Evolutionary conservation across 495 filamentous ascomycete species (phyloP), one percentile per base, ranked within the genome.

Genomic region (Parathielavia appendiculata): DNA sequence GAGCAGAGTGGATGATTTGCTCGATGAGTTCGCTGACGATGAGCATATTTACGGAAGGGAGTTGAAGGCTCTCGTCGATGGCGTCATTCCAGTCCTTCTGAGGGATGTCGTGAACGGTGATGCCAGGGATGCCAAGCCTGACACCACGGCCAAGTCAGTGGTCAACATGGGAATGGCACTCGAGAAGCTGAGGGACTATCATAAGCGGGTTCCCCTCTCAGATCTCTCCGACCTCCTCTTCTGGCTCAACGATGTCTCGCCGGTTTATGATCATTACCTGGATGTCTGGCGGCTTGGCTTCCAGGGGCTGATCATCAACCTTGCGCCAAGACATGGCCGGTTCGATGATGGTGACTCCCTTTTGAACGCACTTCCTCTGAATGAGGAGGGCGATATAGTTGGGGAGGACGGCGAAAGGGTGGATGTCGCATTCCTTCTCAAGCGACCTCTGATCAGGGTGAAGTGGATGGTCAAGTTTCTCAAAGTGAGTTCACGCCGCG

Each of bases 271-370:
- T 39, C 86, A 93, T 60, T 99, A 97, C 69, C 79, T 99, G 22
- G 83, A 83, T 58, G 85, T 88, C 39, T 99, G 93, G 93, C 80
- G 92, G 48, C 80, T 96, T 54, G 93, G 93, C 5, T 99, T 99
- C 72, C 87, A 96, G 64, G 92, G 95, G 71, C 85, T 97, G 20
- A 87, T 97, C 54, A 88, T 99, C 64, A 96, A 93, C 64, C 80
- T 99, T 26, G 91, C 90, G 11, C 87, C 91, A 10, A 80, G 81
- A 17, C 78, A 80, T 40, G 83, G 65, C 14, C 49, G 34, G 8
- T 61, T 66, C 59, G 66, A 82, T 73, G 71, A 79, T 66, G 56
- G 79, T 70, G 63, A 85, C 75, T 61, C 85, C 3, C 75, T 88
- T 32, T 77, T 89, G 60, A 81, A 88, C 65, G 85, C 86, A 20